Percentiles rank a stretch among this genome's conserved stretches.
phyloP scores from a whole-genome alignment of 1,284 basidiomycete species.

The Apiotrichum brassicae region DNA sequence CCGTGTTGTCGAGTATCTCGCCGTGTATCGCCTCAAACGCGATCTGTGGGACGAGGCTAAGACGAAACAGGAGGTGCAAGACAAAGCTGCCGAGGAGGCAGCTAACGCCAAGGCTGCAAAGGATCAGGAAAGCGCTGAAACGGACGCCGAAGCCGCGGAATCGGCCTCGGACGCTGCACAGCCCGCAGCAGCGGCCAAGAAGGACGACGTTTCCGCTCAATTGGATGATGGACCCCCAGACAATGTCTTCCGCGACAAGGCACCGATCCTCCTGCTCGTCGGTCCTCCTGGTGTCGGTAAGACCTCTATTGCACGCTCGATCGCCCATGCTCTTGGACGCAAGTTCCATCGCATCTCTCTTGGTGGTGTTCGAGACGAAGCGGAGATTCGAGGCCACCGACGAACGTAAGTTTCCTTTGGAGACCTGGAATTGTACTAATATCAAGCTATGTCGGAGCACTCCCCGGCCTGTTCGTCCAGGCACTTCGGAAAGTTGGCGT shows the following conservation, averaged over 20 bases:
- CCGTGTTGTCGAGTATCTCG: slow-evolving; percentile 42
- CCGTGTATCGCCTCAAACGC: slow-evolving; percentile 41
- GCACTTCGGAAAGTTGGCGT: slow-evolving; percentile 91
- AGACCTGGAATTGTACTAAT: neutral
- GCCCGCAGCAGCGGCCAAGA: too few relatives aligned
- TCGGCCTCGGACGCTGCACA: neutral
- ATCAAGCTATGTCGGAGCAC: slow-evolving; percentile 54
- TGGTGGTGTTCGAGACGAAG: slow-evolving; percentile 90
- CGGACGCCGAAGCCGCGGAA: neutral
- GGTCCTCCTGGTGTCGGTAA: slow-evolving; percentile 97
- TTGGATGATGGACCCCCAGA: slow-evolving; percentile 27
- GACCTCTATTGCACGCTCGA: slow-evolving; percentile 54
- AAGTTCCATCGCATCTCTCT: slow-evolving; percentile 71
- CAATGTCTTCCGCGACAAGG: slow-evolving; percentile 40
- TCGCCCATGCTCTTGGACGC: slow-evolving; percentile 35
- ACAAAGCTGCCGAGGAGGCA: neutral
- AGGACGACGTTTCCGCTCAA: neutral
- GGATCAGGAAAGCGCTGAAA: neutral
- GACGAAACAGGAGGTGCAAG: neutral
- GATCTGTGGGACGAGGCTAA: slow-evolving; percentile 24
- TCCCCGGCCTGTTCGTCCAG: slow-evolving; percentile 95
- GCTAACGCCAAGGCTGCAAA: neutral
- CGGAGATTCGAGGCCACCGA: slow-evolving; percentile 95
- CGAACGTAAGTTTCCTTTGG: slow-evolving; percentile 71
- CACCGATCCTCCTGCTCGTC: slow-evolving; percentile 54